These are phyloP conservation scores for Leishmania tarentolae DNA, from an alignment of 208 protist species.

Conservation along the genomic window DNA sequence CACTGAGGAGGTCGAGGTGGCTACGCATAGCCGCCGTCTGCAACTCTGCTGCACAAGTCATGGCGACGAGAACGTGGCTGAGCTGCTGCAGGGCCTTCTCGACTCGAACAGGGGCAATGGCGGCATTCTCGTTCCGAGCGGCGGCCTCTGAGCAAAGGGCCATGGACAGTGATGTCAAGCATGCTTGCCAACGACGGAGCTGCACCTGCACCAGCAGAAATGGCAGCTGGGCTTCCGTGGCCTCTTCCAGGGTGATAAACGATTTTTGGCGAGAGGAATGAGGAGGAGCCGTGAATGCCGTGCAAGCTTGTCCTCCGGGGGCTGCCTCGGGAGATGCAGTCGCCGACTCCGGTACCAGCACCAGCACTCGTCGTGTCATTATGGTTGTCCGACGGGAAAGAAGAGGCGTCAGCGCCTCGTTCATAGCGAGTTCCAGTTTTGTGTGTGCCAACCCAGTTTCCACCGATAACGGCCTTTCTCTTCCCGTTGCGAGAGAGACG, in stretches of 20 bases:
- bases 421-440: conserved; percentile 11
- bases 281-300: neutral
- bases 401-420: conserved; percentile 6
- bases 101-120: neutral
- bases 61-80: conserved; percentile 16
- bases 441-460: neutral
- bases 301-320: neutral
- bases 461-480: neutral
- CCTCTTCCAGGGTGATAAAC: conserved; percentile 6
- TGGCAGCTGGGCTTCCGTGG: conserved; percentile 3
- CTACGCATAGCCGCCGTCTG: conserved; percentile 16
- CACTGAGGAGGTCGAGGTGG: conserved; percentile 19
- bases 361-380: conserved; percentile 20
- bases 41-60: conserved; percentile 21
- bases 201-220: conserved; percentile 27
- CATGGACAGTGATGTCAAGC: neutral
- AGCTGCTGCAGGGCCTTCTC: conserved; percentile 14
- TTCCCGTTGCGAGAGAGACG: neutral
- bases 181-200: conserved; percentile 26
- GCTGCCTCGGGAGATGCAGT: neutral
- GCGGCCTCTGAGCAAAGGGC: neutral
- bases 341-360: neutral
- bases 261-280: neutral
- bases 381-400: conserved; percentile 14
- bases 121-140: neutral